phyloP scores from a whole-genome alignment of 768 basidiomycete genomes.

The Leucogyrophana mollusca region DNA sequence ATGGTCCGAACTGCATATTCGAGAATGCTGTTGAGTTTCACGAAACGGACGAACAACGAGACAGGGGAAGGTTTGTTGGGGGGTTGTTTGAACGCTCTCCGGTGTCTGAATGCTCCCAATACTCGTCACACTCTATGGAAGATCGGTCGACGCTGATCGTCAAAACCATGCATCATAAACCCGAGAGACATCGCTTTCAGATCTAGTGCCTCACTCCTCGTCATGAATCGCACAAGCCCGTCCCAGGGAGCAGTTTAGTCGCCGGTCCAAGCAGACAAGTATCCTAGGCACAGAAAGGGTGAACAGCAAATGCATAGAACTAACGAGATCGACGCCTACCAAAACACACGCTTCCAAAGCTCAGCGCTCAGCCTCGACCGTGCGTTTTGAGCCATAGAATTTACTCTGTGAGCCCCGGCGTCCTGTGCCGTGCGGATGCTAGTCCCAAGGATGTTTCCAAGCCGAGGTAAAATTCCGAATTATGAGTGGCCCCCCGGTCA shows the following conservation, averaged over 20 bases:
- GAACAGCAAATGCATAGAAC: background rate
- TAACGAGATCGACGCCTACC: constrained; percentile 30
- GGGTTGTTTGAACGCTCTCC: constrained; percentile 61
- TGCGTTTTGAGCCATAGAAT: constrained; percentile 26
- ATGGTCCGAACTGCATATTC: constrained; percentile 63
- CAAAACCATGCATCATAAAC: constrained; percentile 1
- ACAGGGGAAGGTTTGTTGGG: constrained; percentile 52
- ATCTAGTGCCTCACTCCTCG: constrained; percentile 71
- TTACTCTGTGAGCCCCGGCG: constrained; percentile 51
- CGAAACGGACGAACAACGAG: constrained; percentile 48
- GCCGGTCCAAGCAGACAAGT: constrained; percentile 29
- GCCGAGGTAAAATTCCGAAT: constrained; percentile 45
- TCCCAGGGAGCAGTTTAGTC: constrained; percentile 51
- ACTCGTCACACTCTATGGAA: constrained; percentile 70
- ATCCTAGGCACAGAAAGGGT: constrained; percentile 17
- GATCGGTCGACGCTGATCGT: constrained; percentile 54
- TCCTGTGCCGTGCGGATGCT: constrained; percentile 60
- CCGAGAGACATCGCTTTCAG: background rate
- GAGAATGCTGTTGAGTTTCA: constrained; percentile 63
- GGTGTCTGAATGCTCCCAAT: constrained; percentile 53
- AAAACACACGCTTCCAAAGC: constrained; percentile 57
- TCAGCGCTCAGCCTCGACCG: constrained; percentile 58
- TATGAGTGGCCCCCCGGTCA: no score
- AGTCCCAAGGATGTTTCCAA: constrained; percentile 64
- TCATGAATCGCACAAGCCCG: constrained; percentile 67